A percentile compares a stretch with the other conserved stretches of the same genome.
These are phyloP conservation scores for Hypoxylon sp. DNA, from an alignment of 2,329 filamentous ascomycete genomes.

Conservation along the genomic window DNA sequence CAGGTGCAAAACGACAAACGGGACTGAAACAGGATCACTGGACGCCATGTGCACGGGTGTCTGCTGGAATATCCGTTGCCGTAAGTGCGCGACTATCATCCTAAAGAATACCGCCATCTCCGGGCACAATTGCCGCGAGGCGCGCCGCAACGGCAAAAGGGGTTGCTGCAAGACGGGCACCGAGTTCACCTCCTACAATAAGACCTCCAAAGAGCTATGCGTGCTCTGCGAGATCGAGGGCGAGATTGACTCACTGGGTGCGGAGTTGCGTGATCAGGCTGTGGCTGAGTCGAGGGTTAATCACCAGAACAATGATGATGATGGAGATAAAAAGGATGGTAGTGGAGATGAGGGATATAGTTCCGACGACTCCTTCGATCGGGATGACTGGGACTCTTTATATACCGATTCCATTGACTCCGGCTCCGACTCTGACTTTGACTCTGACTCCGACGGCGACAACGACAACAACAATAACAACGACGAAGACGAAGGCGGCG, in stretches of 20 bases:
- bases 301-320: conserved; percentile 39
- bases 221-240: conserved; percentile 45
- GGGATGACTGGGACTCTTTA: too few species aligned
- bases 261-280: conserved; percentile 34
- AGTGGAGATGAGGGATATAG: conserved; percentile 11
- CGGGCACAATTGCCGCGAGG: conserved; percentile 45
- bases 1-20: background rate
- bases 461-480: background rate
- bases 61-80: conserved; percentile 36
- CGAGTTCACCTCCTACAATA: conserved; percentile 38
- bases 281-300: background rate
- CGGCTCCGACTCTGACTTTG: background rate
- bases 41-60: conserved; percentile 48
- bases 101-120: conserved; percentile 27
- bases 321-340: conserved; percentile 35
- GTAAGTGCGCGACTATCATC: conserved; percentile 35
- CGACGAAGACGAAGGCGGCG: background rate
- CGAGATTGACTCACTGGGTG: conserved; percentile 30
- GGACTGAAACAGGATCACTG: background rate
- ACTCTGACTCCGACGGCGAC: background rate
- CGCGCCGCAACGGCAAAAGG: conserved; percentile 16
- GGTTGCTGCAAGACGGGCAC: conserved; percentile 47
- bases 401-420: too few species aligned
- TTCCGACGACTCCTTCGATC: background rate
- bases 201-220: conserved; percentile 38